Evolutionary conservation across 2,329 filamentous ascomycete species (phyloP).

Genomic region (Tolypocladium tropicale): DNA sequence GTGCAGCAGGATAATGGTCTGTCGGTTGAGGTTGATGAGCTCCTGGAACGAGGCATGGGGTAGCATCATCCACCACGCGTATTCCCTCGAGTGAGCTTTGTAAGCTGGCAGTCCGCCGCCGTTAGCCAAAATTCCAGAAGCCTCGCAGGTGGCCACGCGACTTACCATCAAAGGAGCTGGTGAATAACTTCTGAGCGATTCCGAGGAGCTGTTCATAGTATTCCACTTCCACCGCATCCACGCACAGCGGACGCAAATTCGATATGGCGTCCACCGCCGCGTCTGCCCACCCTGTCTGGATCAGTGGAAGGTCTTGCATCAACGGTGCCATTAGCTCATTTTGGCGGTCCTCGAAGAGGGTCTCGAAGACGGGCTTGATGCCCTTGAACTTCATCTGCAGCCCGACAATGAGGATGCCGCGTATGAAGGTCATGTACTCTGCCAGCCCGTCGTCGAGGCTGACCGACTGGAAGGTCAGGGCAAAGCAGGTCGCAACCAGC

Average conservation of each 20-base stretch:
- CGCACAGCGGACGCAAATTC: slow-evolving; percentile 32
- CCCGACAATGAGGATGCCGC: slow-evolving; percentile 44
- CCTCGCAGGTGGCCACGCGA: background rate
- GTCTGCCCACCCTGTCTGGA: slow-evolving; percentile 34
- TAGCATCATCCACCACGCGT: slow-evolving; percentile 48
- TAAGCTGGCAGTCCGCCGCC: slow-evolving; percentile 27
- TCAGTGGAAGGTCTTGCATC: slow-evolving; percentile 34
- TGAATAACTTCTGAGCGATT: slow-evolving; percentile 40
- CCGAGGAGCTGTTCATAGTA: slow-evolving; percentile 34
- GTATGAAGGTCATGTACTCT: slow-evolving; percentile 52
- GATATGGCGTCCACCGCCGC: slow-evolving; percentile 33
- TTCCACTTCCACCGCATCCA: slow-evolving; percentile 29
- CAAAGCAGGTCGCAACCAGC: slow-evolving; percentile 48
- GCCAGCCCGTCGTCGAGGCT: slow-evolving; percentile 45
- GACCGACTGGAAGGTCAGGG: slow-evolving; percentile 48
- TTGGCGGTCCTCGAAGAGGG: slow-evolving; percentile 31
- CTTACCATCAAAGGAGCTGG: slow-evolving; percentile 42
- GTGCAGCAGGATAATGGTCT: slow-evolving; percentile 35
- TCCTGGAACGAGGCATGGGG: slow-evolving; percentile 40
- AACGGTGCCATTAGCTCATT: slow-evolving; percentile 30
- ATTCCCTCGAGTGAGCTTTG: slow-evolving; percentile 37
- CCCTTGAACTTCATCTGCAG: slow-evolving; percentile 42
- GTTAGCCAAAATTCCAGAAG: background rate
- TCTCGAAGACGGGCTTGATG: slow-evolving; percentile 39
- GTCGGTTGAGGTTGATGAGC: slow-evolving; percentile 36